phyloP scores from a whole-genome alignment of 2,329 filamentous ascomycete species.

The Sphaerulina vaccinii region DNA sequence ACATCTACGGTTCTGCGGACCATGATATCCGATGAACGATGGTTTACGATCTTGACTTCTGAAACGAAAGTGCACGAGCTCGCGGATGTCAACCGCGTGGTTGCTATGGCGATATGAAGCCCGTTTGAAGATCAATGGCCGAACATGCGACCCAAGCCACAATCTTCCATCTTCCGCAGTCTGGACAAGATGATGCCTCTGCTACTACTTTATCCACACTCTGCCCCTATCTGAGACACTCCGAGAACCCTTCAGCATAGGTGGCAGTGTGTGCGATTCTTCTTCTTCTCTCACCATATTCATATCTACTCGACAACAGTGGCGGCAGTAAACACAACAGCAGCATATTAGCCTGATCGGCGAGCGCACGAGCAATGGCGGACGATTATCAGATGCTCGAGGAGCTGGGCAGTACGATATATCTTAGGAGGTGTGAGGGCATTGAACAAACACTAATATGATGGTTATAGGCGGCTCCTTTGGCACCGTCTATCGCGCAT shows the following conservation, averaged over 20 bases:
- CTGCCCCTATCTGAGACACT: constrained; percentile 12
- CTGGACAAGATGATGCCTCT: neutral
- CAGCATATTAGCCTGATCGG: constrained; percentile 16
- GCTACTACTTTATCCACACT: neutral
- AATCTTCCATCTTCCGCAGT: too few relatives aligned
- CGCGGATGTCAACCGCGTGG: neutral
- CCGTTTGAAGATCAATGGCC: neutral
- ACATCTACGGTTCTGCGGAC: neutral
- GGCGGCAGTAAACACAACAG: constrained; percentile 1
- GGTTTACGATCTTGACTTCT: neutral
- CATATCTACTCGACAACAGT: constrained; percentile 3
- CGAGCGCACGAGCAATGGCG: constrained; percentile 55
- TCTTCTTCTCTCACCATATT: constrained; percentile 17
- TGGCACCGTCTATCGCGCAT: constrained; percentile 93
- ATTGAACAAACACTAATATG: constrained; percentile 5
- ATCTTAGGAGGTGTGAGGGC: neutral
- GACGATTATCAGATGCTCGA: constrained; percentile 91
- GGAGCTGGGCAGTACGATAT: constrained; percentile 84
- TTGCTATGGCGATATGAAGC: neutral
- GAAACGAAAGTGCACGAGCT: neutral
- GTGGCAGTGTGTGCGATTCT: neutral
- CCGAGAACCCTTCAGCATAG: constrained; percentile 8
- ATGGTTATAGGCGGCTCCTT: constrained; percentile 76
- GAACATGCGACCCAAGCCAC: too few relatives aligned
- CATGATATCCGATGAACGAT: neutral